These are phyloP conservation scores for Sungouiella blattae DNA, from an alignment of 805 yeast species.

Conservation along the genomic window DNA sequence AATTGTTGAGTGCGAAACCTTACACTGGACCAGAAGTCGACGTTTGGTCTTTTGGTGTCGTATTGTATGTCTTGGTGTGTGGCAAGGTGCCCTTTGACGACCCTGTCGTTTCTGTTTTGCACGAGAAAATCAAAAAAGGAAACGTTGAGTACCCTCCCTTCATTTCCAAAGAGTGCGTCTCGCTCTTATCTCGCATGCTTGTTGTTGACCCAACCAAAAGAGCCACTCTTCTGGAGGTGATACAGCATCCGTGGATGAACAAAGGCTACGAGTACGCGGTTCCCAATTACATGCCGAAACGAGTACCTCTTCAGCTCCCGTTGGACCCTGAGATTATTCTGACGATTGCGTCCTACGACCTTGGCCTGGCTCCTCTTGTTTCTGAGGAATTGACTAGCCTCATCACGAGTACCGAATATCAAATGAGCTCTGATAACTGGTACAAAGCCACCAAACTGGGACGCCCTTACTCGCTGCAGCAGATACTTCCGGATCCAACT, in stretches of 20 bases:
- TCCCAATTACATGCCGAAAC: conserved; percentile 66
- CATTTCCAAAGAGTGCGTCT: conserved; percentile 75
- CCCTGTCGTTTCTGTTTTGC: conserved; percentile 84
- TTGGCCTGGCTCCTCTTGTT: conserved; percentile 65
- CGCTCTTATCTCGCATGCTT: conserved; percentile 80
- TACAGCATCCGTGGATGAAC: conserved; percentile 92
- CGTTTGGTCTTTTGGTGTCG: conserved; percentile 98
- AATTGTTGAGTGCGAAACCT: conserved; percentile 85
- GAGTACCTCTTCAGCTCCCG: conserved; percentile 72
- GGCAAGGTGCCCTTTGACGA: conserved; percentile 99
- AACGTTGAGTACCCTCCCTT: conserved; percentile 86
- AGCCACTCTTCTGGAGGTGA: conserved; percentile 73
- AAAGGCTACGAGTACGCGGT: conserved; percentile 78
- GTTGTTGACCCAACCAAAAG: conserved; percentile 85
- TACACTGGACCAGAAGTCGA: conserved; percentile 97
- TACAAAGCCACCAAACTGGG: conserved; percentile 40
- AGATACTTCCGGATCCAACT: conserved; percentile 67
- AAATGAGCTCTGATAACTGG: conserved; percentile 62
- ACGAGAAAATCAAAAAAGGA: conserved; percentile 90
- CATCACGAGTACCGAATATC: conserved; percentile 64
- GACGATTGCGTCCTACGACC: conserved; percentile 75
- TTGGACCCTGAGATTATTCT: conserved; percentile 62
- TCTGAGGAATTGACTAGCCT: conserved; percentile 53
- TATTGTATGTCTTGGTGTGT: conserved; percentile 88
- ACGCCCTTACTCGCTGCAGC: conserved; percentile 31